Evolutionary conservation across 345 rosid species (phyloP).

Genomic region (Moricandia moricandioides): DNA sequence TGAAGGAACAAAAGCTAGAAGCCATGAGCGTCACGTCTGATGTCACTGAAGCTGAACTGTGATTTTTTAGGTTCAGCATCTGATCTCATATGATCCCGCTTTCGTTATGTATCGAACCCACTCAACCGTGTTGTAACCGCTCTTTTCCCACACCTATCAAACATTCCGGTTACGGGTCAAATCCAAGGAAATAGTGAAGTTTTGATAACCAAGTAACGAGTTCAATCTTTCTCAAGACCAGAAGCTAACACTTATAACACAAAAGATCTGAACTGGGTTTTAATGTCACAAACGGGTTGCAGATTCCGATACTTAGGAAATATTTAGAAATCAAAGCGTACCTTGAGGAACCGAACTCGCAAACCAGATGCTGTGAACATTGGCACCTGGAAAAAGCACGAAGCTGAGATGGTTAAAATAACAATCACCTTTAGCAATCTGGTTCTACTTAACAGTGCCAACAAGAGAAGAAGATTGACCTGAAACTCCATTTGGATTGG

Average conservation of each 20-base stretch:
- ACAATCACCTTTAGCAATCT: background rate
- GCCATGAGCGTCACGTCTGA: conserved; percentile 3
- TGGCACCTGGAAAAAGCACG: conserved; percentile 66
- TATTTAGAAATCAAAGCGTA: conserved; percentile 14
- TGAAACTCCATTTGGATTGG: conserved; percentile 99
- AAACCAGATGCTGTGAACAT: conserved; percentile 99
- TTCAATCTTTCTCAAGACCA: background rate
- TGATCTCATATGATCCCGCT: conserved; percentile 98
- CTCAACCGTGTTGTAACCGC: conserved; percentile 95
- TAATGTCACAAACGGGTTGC: background rate
- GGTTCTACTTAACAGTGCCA: background rate
- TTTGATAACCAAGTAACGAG: background rate
- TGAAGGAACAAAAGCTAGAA: conserved; percentile 16
- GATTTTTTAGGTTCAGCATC: conserved; percentile 52
- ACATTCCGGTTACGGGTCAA: background rate
- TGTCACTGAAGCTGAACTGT: background rate
- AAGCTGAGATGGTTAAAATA: background rate
- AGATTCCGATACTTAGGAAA: background rate
- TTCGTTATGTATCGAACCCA: conserved; percentile 97
- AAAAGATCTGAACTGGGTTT: background rate
- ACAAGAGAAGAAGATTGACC: conserved; percentile 43
- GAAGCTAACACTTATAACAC: background rate
- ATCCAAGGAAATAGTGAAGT: background rate
- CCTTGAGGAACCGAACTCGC: conserved; percentile 97
- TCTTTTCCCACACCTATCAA: conserved; percentile 96